Evolutionary conservation across 1,284 basidiomycete genomes (phyloP).

Genomic region (Agaricales sp.): DNA sequence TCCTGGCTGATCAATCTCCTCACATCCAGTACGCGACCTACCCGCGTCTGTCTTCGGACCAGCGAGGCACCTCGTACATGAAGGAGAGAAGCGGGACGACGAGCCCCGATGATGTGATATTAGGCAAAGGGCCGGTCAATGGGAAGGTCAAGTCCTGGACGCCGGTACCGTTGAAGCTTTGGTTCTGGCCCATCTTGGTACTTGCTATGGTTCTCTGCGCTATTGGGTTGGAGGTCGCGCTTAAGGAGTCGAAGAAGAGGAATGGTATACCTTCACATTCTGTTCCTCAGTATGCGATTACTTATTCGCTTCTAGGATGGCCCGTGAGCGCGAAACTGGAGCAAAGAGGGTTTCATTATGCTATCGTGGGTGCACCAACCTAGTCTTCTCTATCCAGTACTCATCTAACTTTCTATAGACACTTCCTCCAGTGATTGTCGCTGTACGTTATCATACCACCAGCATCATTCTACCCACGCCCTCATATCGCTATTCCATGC

Average conservation of each 20-base stretch:
- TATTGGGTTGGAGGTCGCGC: conserved; percentile 34
- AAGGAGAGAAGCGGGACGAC: not conserved
- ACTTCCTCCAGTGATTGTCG: conserved; percentile 37
- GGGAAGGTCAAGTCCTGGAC: conserved; percentile 23
- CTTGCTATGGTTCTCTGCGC: conserved; percentile 27
- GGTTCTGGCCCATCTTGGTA: conserved; percentile 36
- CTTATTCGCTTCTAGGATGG: conserved; percentile 27
- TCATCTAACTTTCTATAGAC: conserved; percentile 23
- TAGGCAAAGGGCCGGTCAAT: not conserved
- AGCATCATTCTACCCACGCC: not conserved
- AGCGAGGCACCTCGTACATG: not conserved
- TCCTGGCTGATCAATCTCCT: not conserved
- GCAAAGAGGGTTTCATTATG: conserved; percentile 32
- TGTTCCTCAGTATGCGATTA: conserved; percentile 1
- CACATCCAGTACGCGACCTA: not conserved
- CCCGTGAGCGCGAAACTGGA: conserved; percentile 21
- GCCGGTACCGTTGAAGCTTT: conserved; percentile 32
- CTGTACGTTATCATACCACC: conserved; percentile 23
- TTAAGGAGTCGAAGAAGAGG: conserved; percentile 27
- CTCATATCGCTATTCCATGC: conserved; percentile 8
- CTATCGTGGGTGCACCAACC: conserved; percentile 37
- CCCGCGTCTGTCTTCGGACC: not conserved
- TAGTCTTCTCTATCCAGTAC: conserved; percentile 7
- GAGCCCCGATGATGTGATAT: not conserved
- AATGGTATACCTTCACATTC: conserved; percentile 23